Evolutionary conservation across 495 filamentous ascomycete species (phyloP).

Genomic region (Parachaetomium inaequale): DNA sequence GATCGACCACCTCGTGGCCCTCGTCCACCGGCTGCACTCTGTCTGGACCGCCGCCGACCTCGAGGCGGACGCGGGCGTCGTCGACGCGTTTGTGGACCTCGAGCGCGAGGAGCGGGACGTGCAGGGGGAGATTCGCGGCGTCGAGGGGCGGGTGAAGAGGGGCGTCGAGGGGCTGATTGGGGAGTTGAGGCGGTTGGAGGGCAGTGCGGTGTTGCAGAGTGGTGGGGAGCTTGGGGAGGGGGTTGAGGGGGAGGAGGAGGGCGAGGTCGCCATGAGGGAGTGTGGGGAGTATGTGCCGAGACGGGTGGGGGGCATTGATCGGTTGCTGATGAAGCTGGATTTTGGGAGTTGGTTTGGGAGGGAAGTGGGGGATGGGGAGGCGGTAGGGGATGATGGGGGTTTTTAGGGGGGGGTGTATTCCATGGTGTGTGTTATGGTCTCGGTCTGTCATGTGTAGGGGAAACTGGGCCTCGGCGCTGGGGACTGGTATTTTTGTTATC

Average conservation of each 20-base stretch:
- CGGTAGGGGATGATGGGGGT: background rate
- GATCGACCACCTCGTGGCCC: conserved; percentile 73
- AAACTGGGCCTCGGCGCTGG: background rate
- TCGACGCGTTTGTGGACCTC: conserved; percentile 68
- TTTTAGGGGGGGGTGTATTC: background rate
- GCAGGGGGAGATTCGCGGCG: conserved; percentile 52
- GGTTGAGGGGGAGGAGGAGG: conserved; percentile 24
- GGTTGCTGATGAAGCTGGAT: conserved; percentile 81
- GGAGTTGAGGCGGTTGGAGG: conserved; percentile 43
- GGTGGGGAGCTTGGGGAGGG: conserved; percentile 17
- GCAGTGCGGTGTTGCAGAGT: background rate
- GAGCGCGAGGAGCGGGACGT: conserved; percentile 64
- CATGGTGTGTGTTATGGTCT: background rate
- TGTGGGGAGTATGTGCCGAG: conserved; percentile 54
- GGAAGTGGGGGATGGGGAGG: conserved; percentile 1
- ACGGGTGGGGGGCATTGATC: conserved; percentile 67
- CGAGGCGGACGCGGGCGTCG: conserved; percentile 72
- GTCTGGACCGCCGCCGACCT: conserved; percentile 72
- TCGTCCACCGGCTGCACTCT: conserved; percentile 64
- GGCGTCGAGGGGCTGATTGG: conserved; percentile 62
- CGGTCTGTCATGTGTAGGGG: background rate
- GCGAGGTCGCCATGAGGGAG: conserved; percentile 17
- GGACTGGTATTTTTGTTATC: background rate
- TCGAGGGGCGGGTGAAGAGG: conserved; percentile 50
- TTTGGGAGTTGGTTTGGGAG: conserved; percentile 52